Conservation (phyloP, 1,284 basidiomycete genomes). For the Agaricales sp. region DNA sequence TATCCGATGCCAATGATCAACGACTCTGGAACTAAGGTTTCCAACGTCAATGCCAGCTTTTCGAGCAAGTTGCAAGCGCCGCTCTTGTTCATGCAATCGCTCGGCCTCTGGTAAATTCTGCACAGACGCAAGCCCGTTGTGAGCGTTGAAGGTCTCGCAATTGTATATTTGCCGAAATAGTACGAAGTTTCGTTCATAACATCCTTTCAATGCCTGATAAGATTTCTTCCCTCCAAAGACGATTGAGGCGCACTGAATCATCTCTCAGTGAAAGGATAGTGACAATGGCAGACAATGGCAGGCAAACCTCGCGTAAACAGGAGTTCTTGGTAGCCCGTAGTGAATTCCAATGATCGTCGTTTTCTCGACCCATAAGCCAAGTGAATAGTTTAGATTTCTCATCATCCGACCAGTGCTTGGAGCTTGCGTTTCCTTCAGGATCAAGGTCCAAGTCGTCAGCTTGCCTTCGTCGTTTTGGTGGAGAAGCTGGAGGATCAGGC, state of each 20-base stretch:
- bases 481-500: slow-evolving; percentile 27
- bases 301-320: slow-evolving; percentile 62
- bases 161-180: slow-evolving; percentile 69
- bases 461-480: slow-evolving; percentile 41
- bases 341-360: slow-evolving; percentile 65
- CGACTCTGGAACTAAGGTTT: slow-evolving; percentile 54
- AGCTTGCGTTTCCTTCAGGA: slow-evolving; percentile 49
- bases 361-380: slow-evolving; percentile 60
- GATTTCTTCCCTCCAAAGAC: slow-evolving; percentile 66
- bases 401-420: slow-evolving; percentile 73
- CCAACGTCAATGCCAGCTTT: slow-evolving; percentile 56
- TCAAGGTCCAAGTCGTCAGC: slow-evolving; percentile 29
- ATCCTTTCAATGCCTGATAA: slow-evolving; percentile 70
- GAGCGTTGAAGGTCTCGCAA: slow-evolving; percentile 45
- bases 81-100: slow-evolving; percentile 54
- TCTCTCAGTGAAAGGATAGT: slow-evolving; percentile 1
- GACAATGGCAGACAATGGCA: slow-evolving; percentile 7
- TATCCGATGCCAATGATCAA: slow-evolving; percentile 65
- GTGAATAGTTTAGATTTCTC: slow-evolving; percentile 63
- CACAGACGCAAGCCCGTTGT: slow-evolving; percentile 27
- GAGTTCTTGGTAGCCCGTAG: slow-evolving; percentile 69
- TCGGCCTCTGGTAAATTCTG: slow-evolving; percentile 40
- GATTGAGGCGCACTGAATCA: slow-evolving; percentile 47
- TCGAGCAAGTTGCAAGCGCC: slow-evolving; percentile 48
- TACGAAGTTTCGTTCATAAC: slow-evolving; percentile 72